A percentile compares a stretch with the other conserved stretches of the same genome.
These are phyloP conservation scores for Tilletia indica DNA, from an alignment of 1,284 basidiomycete species.

Conservation along the genomic window DNA sequence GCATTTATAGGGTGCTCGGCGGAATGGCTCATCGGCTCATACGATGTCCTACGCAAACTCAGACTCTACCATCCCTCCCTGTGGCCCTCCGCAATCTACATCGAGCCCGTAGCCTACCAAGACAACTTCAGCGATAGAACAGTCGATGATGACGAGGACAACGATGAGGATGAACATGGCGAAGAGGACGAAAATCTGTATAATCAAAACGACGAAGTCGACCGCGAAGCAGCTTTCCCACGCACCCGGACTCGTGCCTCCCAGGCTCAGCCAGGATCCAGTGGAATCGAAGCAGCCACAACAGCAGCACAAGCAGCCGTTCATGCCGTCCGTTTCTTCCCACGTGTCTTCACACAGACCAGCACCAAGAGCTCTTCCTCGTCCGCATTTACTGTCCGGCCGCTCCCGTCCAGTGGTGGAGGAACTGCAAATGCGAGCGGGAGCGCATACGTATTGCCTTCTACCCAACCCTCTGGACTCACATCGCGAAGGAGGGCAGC, in stretches of 20 bases:
- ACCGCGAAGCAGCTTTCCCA: slow-evolving; percentile 11
- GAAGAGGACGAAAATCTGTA: neutral
- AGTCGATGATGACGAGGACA: neutral
- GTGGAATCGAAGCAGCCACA: slow-evolving; percentile 13
- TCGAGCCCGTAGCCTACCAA: neutral
- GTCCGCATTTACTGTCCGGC: slow-evolving; percentile 6
- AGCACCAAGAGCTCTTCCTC: slow-evolving; percentile 12
- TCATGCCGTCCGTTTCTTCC: slow-evolving; percentile 11
- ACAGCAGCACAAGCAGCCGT: slow-evolving; percentile 9
- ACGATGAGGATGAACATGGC: neutral
- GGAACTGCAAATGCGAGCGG: neutral
- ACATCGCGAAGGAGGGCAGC: too few species aligned
- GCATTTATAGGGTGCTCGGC: neutral
- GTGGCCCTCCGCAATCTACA: slow-evolving; percentile 6
- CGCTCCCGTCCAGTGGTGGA: neutral
- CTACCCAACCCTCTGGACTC: neutral
- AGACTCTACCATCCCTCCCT: slow-evolving; percentile 13
- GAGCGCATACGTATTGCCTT: neutral
- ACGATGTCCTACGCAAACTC: slow-evolving; percentile 6
- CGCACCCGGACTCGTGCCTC: neutral
- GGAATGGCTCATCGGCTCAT: slow-evolving; percentile 8
- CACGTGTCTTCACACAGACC: slow-evolving; percentile 10
- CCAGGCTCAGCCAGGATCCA: neutral
- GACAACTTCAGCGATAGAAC: neutral
- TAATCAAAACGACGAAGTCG: neutral